These are phyloP conservation scores for Ustilago nuda DNA, from an alignment of 1,284 basidiomycete genomes.

Conservation along the genomic window DNA sequence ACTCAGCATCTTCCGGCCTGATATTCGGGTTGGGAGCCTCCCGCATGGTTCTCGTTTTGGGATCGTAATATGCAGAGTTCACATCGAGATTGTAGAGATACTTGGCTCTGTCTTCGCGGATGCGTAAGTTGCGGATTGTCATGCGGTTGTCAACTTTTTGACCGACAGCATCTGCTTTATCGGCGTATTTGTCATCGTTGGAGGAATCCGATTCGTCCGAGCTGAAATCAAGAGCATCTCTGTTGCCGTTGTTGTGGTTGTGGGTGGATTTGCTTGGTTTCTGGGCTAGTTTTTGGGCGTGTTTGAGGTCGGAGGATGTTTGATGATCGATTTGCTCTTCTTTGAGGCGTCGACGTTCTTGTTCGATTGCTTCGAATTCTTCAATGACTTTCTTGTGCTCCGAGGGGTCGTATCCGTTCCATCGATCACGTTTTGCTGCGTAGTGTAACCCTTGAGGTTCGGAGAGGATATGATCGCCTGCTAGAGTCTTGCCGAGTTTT, in stretches of 20 bases:
- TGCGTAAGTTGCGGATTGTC: slow-evolving; percentile 96
- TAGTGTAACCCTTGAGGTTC: slow-evolving; percentile 76
- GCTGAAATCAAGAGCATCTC: slow-evolving; percentile 75
- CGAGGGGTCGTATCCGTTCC: slow-evolving; percentile 96
- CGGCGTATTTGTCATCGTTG: slow-evolving; percentile 78
- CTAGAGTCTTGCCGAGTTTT: slow-evolving; percentile 89
- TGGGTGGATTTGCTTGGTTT: slow-evolving; percentile 68
- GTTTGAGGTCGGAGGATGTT: slow-evolving; percentile 72
- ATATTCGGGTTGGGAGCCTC: slow-evolving; percentile 87
- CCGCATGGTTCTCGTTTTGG: slow-evolving; percentile 99
- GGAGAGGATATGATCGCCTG: slow-evolving; percentile 88
- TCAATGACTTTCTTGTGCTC: slow-evolving; percentile 88
- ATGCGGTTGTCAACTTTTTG: slow-evolving; percentile 98
- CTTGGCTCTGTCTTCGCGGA: slow-evolving; percentile 98
- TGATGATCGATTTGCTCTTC: slow-evolving; percentile 98
- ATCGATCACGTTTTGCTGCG: slow-evolving; percentile 94
- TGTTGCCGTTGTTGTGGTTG: not conserved
- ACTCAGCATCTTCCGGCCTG: slow-evolving; percentile 85
- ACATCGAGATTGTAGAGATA: slow-evolving; percentile 97
- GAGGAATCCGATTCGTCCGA: slow-evolving; percentile 78
- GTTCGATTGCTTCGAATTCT: slow-evolving; percentile 88
- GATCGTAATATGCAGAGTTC: slow-evolving; percentile 97
- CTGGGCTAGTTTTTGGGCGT: slow-evolving; percentile 84
- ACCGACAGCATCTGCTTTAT: slow-evolving; percentile 94
- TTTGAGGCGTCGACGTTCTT: slow-evolving; percentile 85